Evolutionary conservation across 2,329 filamentous ascomycete species (phyloP).

Genomic region (Pestalotiopsis sp.): DNA sequence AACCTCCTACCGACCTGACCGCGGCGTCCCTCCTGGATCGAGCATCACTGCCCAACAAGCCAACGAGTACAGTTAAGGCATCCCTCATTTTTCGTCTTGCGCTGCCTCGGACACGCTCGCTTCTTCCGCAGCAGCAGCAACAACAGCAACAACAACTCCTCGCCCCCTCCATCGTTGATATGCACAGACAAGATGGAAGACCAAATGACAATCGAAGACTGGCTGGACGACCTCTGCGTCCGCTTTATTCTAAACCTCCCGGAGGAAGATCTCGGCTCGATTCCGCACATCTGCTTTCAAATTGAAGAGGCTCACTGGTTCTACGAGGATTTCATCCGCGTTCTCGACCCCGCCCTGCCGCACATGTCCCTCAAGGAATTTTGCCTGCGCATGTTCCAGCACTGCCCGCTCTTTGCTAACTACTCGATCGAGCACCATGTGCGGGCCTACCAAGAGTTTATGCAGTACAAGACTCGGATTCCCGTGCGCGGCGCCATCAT

Average conservation of each 20-base stretch:
- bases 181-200: slow-evolving; percentile 14
- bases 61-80: not conserved
- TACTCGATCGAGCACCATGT: slow-evolving; percentile 79
- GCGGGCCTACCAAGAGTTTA: slow-evolving; percentile 86
- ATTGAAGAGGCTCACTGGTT: slow-evolving; percentile 99
- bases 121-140: not conserved
- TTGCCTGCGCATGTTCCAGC: slow-evolving; percentile 87
- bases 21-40: not conserved
- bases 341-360: slow-evolving; percentile 81
- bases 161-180: slow-evolving; percentile 12
- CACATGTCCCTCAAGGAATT: slow-evolving; percentile 85
- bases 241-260: slow-evolving; percentile 98
- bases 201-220: slow-evolving; percentile 18
- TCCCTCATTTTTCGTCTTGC: not conserved
- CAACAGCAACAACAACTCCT: not conserved
- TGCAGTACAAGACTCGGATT: slow-evolving; percentile 92
- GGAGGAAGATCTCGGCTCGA: slow-evolving; percentile 83
- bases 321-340: slow-evolving; percentile 98
- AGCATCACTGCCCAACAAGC: not conserved
- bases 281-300: slow-evolving; percentile 96
- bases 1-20: not conserved
- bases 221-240: slow-evolving; percentile 96
- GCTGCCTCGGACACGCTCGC: not conserved
- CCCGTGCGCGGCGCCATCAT: slow-evolving; percentile 94
- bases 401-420: slow-evolving; percentile 84